Percentiles rank a stretch among this genome's conserved stretches.
Evolutionary conservation across 2,329 filamentous ascomycete species (phyloP).

Genomic region (Podosphaera leucotricha): DNA sequence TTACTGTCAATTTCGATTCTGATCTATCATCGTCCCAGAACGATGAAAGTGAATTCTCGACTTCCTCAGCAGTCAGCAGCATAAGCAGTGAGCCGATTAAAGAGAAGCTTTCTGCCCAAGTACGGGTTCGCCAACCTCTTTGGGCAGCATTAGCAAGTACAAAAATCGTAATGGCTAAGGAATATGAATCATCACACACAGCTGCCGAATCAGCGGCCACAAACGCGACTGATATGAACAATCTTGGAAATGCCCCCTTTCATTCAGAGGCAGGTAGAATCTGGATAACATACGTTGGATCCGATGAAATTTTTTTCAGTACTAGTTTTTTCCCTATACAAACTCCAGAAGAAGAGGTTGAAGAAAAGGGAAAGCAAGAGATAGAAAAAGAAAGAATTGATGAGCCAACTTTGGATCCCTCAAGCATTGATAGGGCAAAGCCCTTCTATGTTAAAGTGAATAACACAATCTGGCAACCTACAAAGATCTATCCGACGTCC

Average conservation of each 20-base stretch:
- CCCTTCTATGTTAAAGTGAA: slow-evolving; percentile 63
- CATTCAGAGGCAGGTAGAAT: slow-evolving; percentile 46
- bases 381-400: neutral
- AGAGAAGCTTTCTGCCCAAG: slow-evolving; percentile 61
- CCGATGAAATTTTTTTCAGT: slow-evolving; percentile 55
- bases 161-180: slow-evolving; percentile 89
- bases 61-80: slow-evolving; percentile 2
- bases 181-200: slow-evolving; percentile 61
- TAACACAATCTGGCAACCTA: slow-evolving; percentile 57
- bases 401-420: slow-evolving; percentile 3
- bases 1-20: slow-evolving; percentile 26
- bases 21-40: slow-evolving; percentile 14
- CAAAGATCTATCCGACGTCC: slow-evolving; percentile 35
- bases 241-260: slow-evolving; percentile 53
- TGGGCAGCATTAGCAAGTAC: slow-evolving; percentile 90
- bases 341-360: slow-evolving; percentile 12
- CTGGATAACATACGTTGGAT: slow-evolving; percentile 61
- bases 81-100: neutral
- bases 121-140: slow-evolving; percentile 71
- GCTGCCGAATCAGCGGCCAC: slow-evolving; percentile 50
- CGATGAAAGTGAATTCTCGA: slow-evolving; percentile 10
- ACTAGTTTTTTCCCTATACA: slow-evolving; percentile 38
- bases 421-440: slow-evolving; percentile 41
- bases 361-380: slow-evolving; percentile 8
- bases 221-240: slow-evolving; percentile 53